phyloP scores from a whole-genome alignment of 768 basidiomycete genomes.

The Tephrocybe sp. region DNA sequence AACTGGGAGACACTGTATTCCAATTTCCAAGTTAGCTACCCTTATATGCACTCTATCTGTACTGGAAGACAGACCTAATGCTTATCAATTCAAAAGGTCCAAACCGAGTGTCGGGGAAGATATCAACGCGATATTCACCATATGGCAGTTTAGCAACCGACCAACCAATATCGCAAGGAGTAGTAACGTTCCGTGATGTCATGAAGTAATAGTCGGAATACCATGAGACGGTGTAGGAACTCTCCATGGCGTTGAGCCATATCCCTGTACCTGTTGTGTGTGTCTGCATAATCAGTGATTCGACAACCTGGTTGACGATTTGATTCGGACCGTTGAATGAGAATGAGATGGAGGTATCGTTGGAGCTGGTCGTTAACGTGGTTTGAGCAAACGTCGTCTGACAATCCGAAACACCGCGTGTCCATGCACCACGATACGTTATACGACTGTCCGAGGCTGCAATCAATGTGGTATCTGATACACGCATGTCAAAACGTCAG shows the following conservation, averaged over 20 bases:
- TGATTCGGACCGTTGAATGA: conserved; percentile 4
- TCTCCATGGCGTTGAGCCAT: conserved; percentile 1
- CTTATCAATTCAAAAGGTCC: not conserved
- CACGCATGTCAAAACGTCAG: not conserved
- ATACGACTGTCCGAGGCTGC: not conserved
- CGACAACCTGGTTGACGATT: not conserved
- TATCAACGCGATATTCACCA: conserved; percentile 1
- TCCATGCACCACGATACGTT: not conserved
- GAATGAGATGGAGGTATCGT: not conserved
- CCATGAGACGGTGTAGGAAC: conserved; percentile 3
- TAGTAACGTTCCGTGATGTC: conserved; percentile 2
- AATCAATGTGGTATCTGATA: not conserved
- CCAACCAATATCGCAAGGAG: conserved; percentile 8
- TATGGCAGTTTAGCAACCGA: not conserved
- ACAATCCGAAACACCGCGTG: not conserved
- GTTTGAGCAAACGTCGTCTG: not conserved
- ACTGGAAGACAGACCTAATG: not conserved
- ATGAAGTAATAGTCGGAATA: not conserved
- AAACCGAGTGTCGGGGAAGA: not conserved
- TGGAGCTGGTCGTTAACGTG: not conserved
- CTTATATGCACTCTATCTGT: not conserved
- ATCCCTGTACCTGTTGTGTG: conserved; percentile 1
- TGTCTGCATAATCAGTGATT: not conserved
- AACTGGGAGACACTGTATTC: not conserved
- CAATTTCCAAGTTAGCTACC: not conserved